phyloP scores from a whole-genome alignment of 140 eudicot species.

The Erigeron philadelphicus region DNA sequence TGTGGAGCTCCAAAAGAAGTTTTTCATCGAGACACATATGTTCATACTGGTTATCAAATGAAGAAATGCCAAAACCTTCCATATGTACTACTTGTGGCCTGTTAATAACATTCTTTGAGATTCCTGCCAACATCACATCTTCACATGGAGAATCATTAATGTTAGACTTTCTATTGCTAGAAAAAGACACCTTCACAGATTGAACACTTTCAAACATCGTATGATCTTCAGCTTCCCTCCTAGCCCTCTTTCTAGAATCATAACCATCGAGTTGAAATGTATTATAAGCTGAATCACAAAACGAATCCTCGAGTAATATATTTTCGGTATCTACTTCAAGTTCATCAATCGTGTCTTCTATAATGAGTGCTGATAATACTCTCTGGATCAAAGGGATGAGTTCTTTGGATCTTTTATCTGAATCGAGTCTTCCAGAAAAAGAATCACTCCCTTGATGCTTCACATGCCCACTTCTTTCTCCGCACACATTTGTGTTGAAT shows the following conservation, averaged over 20 bases:
- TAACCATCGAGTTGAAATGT: slow-evolving; percentile 26
- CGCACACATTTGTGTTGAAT: slow-evolving; percentile 28
- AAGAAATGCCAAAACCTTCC: slow-evolving; percentile 39
- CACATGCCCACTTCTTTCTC: slow-evolving; percentile 35
- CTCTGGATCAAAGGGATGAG: slow-evolving; percentile 71
- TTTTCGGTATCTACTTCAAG: slow-evolving; percentile 38
- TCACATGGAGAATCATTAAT: slow-evolving; percentile 35
- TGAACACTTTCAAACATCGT: slow-evolving; percentile 33
- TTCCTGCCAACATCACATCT: slow-evolving; percentile 39
- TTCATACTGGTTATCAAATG: slow-evolving; percentile 51
- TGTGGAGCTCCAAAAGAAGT: slow-evolving; percentile 67
- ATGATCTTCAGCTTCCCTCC: slow-evolving; percentile 42
- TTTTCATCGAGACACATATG: slow-evolving; percentile 59
- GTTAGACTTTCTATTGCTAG: slow-evolving; percentile 46
- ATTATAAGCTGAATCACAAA: slow-evolving; percentile 34
- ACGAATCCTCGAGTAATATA: slow-evolving; percentile 27
- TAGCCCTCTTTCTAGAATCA: slow-evolving; percentile 43
- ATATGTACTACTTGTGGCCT: slow-evolving; percentile 37
- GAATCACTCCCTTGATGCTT: slow-evolving; percentile 47
- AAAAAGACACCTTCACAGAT: slow-evolving; percentile 39
- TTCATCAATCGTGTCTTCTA: slow-evolving; percentile 71
- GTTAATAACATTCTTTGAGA: slow-evolving; percentile 34
- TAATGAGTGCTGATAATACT: slow-evolving; percentile 78
- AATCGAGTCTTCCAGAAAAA: slow-evolving; percentile 38
- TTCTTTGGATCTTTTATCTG: slow-evolving; percentile 38